Evolutionary conservation across 75 land plant species (phyloP).

Genomic region (Ceratopteris richardii): DNA sequence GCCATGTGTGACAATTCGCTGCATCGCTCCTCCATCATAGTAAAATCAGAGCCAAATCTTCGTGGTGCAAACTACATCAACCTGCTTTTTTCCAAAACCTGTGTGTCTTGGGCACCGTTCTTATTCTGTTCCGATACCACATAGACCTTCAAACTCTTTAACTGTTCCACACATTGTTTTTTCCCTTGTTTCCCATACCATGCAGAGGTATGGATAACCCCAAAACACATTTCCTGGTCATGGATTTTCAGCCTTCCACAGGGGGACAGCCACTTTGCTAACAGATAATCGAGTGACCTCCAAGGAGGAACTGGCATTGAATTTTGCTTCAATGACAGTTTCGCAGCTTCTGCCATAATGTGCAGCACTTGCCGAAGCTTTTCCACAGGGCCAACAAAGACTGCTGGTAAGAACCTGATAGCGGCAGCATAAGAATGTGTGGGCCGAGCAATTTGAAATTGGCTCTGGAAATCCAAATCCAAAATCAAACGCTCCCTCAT

Average conservation of each 20-base stretch:
- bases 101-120: neutral
- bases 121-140: constrained; percentile 3
- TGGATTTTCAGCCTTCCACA: constrained; percentile 34
- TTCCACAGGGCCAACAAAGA: constrained; percentile 42
- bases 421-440: constrained; percentile 47
- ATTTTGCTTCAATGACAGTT: constrained; percentile 65
- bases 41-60: no score
- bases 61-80: neutral
- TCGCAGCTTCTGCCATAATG: constrained; percentile 79
- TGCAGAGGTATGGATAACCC: no score
- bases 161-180: constrained; percentile 12
- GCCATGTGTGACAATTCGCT: no score
- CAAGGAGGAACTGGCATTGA: constrained; percentile 90
- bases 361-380: constrained; percentile 53
- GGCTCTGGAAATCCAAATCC: constrained; percentile 75
- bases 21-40: no score
- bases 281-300: constrained; percentile 75
- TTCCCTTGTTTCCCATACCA: neutral
- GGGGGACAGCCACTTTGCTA: constrained; percentile 72
- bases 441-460: constrained; percentile 66
- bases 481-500: constrained; percentile 54
- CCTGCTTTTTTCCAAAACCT: neutral
- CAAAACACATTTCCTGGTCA: no score
- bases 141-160: constrained; percentile 9
- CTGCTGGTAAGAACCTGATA: constrained; percentile 53